A percentile compares a stretch with the other conserved stretches of the same genome.
These are phyloP conservation scores for Leishmania guyanensis DNA, from an alignment of 208 protist species.

Conservation along the genomic window DNA sequence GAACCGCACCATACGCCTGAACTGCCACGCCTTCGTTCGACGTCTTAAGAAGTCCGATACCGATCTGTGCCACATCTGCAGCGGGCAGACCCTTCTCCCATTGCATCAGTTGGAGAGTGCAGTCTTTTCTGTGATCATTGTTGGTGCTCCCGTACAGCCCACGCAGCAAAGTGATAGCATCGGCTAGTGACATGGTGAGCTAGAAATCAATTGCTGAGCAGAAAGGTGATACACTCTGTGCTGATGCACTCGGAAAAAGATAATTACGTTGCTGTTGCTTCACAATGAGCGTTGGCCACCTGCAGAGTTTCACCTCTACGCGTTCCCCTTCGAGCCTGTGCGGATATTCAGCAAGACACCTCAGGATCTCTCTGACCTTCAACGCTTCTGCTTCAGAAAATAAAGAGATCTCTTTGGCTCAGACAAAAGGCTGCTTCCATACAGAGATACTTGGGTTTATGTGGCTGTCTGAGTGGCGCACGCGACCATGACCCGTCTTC, in stretches of 20 bases:
- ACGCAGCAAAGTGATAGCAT: slow-evolving; percentile 39
- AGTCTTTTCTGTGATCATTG: slow-evolving; percentile 45
- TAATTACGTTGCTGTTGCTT: not conserved
- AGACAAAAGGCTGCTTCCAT: not conserved
- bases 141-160: slow-evolving; percentile 44
- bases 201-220: not conserved
- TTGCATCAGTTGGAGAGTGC: slow-evolving; percentile 48
- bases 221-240: not conserved
- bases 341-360: not conserved
- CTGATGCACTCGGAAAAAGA: not conserved
- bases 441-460: not conserved
- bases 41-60: slow-evolving; percentile 58
- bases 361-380: not conserved
- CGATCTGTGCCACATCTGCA: slow-evolving; percentile 40
- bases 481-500: not conserved
- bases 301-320: not conserved
- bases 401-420: too few relatives aligned
- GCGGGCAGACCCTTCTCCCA: slow-evolving; percentile 55
- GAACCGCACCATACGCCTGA: slow-evolving; percentile 81
- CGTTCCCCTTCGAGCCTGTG: not conserved
- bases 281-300: not conserved
- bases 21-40: slow-evolving; percentile 47
- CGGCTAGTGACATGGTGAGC: slow-evolving; percentile 30
- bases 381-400: not conserved
- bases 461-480: not conserved